Evolutionary conservation across 202 grass and related monocot genomes (phyloP).

Genomic region (Zoysia matrella): DNA sequence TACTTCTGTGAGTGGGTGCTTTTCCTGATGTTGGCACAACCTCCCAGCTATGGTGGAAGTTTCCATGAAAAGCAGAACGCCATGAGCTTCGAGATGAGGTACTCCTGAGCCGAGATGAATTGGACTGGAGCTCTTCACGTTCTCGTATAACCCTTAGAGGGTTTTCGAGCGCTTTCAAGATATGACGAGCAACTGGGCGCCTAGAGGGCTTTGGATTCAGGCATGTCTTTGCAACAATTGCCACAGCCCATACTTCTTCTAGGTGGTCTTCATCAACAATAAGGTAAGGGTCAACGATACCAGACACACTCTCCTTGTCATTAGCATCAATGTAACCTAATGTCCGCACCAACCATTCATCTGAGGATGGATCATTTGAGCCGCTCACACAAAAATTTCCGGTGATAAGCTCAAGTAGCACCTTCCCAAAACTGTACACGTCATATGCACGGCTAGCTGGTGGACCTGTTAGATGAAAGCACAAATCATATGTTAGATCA

Average conservation of each 20-base stretch:
- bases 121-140: constrained; percentile 57
- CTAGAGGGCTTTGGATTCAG: constrained; percentile 71
- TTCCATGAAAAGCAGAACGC: constrained; percentile 62
- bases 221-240: constrained; percentile 83
- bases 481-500: constrained; percentile 6
- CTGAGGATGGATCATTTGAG: constrained; percentile 53
- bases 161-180: constrained; percentile 81
- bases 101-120: constrained; percentile 51
- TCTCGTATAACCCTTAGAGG: constrained; percentile 81
- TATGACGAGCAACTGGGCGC: constrained; percentile 71
- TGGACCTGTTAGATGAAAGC: constrained; percentile 56
- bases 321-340: constrained; percentile 63
- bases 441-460: constrained; percentile 75
- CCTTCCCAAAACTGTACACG: constrained; percentile 89
- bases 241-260: constrained; percentile 92
- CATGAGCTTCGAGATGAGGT: constrained; percentile 75
- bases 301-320: constrained; percentile 64
- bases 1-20: constrained; percentile 31
- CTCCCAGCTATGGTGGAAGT: constrained; percentile 51
- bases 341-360: constrained; percentile 66
- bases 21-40: constrained; percentile 34
- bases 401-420: constrained; percentile 80
- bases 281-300: constrained; percentile 80
- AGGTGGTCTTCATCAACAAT: constrained; percentile 89
- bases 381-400: constrained; percentile 73